Base-by-base conservation (phyloP, 75 land plant genomes). In the Chamaecyparis obtusa region DNA sequence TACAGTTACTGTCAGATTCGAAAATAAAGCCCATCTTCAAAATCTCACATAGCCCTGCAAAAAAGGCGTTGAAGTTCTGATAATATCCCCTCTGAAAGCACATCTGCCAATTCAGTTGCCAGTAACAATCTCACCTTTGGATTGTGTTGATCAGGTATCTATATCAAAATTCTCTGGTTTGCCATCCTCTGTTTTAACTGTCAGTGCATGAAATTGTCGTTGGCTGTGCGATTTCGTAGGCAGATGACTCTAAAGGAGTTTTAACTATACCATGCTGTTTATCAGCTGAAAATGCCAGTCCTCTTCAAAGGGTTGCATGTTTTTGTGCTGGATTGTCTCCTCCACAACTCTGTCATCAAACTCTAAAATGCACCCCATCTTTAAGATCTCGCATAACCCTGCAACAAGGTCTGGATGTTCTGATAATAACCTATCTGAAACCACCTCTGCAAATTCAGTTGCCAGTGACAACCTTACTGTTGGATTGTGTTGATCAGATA, bases 361-460 rank as follows among this genome's bases (percentile, higher is more conserved):
- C 1, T 88, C n/a, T n/a, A n/a, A n/a, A n/a, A n/a, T n/a, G n/a
- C n/a, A n/a, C n/a, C n/a, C n/a, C n/a, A n/a, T n/a, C n/a, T n/a
- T n/a, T n/a, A n/a, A n/a, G n/a, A n/a, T n/a, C n/a, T n/a, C n/a
- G n/a, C n/a, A n/a, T n/a, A n/a, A n/a, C n/a, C n/a, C n/a, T n/a
- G n/a, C n/a, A n/a, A n/a, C n/a, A n/a, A 78, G 86, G 30, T 89
- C 92, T 15, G 90, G 87, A 9, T 88, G 86, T 24, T 91, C 90
- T 88, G 88, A 91, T 33, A 93, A 19, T 39, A 93, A 85, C 3
- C 92, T 92, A 51, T 90, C 74, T 0, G 91, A 69, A 46, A 93
- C 82, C 27, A 55, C 89, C 64, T 89, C 81, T 80, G 94, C 55
- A 81, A 91, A 90, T 32, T 86, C 57, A 13, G 91, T 87, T 30